Base-by-base conservation (phyloP, 352 stramenopile genomes). In the Globisporangium radiosum region DNA sequence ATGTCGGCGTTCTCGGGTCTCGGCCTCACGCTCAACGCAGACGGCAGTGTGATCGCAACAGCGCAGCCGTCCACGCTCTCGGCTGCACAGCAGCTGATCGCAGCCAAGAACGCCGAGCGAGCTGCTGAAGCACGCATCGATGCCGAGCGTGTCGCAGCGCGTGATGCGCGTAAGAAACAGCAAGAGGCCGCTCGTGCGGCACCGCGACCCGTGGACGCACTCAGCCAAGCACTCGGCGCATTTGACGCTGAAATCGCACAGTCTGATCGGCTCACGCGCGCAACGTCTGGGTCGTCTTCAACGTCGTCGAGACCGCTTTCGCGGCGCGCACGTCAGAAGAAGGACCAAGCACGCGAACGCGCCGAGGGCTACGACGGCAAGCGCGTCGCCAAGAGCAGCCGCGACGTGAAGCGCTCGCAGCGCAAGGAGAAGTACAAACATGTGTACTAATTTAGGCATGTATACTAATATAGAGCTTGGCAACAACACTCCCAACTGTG, bases 401-500 rank as follows among this genome's bases (percentile, higher is more conserved):
- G 64, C 60, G 64, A 73, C 56, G 44, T 59, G 49, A 73, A 84
- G 52, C 76, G 75, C 43, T 69, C 66, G 13, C 75, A 87, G 45
- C 81, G 78, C 5, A 76, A 85, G 39, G 66, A 85, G 25, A 83
- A 81, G 57, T 87, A 87, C 65, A 78, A 80, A 60, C 72, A 78
- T 59, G 68, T 87, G 56, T 87, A 84, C 44, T 71, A 69, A 40
- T 33, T 33, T 33, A 33, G 25, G 25, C 25, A 33, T 33, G 25
- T 33, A 33, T 33, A 33, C 25, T 33, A 33, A 33, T 3, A 33
- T 33, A 33, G 25, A 33, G 25, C 25, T 33, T 33, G 25, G 25
- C 25, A 33, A 33, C 25, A 33, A 33, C 25, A 33, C 25, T 33
- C 25, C 25, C 25, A 33, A 3, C 25, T 33, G 25, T 33, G 25